Percentiles rank a stretch among this genome's conserved stretches.
Conservation (phyloP, 371 early-diverging fungal species). For the Smittium mucronatum region DNA sequence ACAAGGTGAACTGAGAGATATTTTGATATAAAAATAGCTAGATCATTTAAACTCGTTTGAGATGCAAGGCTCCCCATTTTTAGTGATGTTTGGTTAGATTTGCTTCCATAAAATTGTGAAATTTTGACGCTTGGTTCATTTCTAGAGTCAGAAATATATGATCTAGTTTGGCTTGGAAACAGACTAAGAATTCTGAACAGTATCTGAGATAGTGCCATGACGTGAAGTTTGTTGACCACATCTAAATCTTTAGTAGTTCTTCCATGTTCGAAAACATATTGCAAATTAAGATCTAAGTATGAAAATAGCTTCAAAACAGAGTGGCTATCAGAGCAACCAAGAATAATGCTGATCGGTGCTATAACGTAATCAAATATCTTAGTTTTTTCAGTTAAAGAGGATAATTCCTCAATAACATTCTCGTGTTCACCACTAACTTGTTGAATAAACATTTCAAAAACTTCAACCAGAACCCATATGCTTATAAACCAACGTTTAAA, state of each 20-base stretch:
- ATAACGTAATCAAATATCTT: constrained; percentile 1
- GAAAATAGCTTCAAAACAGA: not conserved
- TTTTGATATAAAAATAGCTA: not conserved
- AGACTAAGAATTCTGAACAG: not conserved
- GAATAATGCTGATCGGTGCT: not conserved
- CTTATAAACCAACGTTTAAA: not conserved
- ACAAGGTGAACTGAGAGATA: not conserved
- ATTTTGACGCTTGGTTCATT: not conserved
- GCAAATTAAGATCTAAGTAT: not conserved
- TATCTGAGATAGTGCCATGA: not conserved
- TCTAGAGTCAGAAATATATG: not conserved
- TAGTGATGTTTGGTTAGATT: not conserved
- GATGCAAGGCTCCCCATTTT: not conserved
- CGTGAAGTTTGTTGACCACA: not conserved
- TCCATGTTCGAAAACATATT: not conserved
- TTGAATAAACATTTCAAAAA: not conserved
- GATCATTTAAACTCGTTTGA: not conserved
- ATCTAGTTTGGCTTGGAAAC: not conserved
- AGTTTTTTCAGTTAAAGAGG: not conserved
- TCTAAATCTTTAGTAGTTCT: not conserved
- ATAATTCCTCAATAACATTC: not conserved
- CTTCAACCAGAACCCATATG: not conserved
- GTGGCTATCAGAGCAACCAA: not conserved
- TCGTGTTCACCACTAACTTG: not conserved
- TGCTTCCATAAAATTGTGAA: not conserved